Base-by-base conservation (phyloP, 352 stramenopile genomes). In the Nannochloropsis limnetica region DNA sequence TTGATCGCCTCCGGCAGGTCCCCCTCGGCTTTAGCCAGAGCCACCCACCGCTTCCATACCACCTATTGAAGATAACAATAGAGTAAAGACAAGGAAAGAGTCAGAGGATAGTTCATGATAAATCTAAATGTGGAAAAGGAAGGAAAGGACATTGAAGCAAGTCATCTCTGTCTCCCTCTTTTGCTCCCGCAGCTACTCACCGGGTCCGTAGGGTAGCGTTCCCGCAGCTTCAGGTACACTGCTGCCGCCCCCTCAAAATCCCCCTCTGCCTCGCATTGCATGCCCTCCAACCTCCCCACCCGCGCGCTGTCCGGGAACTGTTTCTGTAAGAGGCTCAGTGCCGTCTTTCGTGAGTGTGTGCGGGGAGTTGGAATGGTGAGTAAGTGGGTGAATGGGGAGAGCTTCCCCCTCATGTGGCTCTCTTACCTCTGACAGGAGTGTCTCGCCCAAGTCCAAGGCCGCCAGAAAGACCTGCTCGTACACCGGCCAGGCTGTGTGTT, bases 281-380 rank as follows among this genome's bases (percentile, higher is more conserved):
- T 86, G 45, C 84, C 80, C 20, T 82, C 43, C 80, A 87, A 80
- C 29, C 44, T 79, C 20, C 54, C 25, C 1, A 87, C 84, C 25
- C 84, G 44, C 61, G 83, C 67, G 79, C 84, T 87, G 9, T 49
- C 44, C 6, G 84, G 84, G 45, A 87, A 87, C 31, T 87, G 6
- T 15, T 74, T 74, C n/a, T 11, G 61, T 29, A 74, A 28, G 15
- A 74, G 25, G 6, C 61, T 29, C n/a, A 74, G 61, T 22, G 61
- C 6, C 6, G n/a, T 74, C 61, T 74, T n/a, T n/a, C n/a, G 37
- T 49, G 9, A 20, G 61, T 29, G 61, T 15, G n/a, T 15, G 61
- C 61, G 61, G n/a, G 61, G 3, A 74, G 11, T 8, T 74, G 61
- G 25, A 22, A 20, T 74, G 61, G 22, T 17, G n/a, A 49, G 32